Evolutionary conservation across 2,329 filamentous ascomycete genomes (phyloP).

Genomic region (Alternaria panax): DNA sequence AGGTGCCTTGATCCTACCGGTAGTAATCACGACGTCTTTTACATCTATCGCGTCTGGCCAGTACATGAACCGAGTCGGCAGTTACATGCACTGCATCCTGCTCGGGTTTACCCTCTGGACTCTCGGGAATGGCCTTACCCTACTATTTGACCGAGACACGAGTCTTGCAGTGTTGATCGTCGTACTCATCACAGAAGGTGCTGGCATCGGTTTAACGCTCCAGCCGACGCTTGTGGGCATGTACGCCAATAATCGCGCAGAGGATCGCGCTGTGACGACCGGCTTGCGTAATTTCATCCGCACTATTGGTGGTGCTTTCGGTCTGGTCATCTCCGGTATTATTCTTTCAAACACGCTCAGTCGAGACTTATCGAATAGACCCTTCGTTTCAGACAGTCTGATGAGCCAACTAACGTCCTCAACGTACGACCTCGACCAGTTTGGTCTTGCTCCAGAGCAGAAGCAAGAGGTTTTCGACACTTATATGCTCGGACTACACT

Average conservation of each 20-base stretch:
- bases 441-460: conserved; percentile 18
- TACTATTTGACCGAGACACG: conserved; percentile 58
- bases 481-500: conserved; percentile 29
- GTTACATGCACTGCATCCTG: conserved; percentile 30
- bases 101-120: conserved; percentile 57
- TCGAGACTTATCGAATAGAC: conserved; percentile 9
- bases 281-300: conserved; percentile 69
- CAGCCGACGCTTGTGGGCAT: conserved; percentile 64
- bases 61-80: conserved; percentile 28
- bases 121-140: conserved; percentile 61
- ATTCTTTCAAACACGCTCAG: conserved; percentile 29
- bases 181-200: conserved; percentile 59
- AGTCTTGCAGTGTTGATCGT: conserved; percentile 58
- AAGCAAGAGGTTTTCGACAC: conserved; percentile 18
- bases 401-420: conserved; percentile 30
- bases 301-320: conserved; percentile 65
- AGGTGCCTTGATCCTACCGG: conserved; percentile 60
- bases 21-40: conserved; percentile 27
- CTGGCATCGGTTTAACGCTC: conserved; percentile 59
- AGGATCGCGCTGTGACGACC: conserved; percentile 68
- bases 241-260: conserved; percentile 59
- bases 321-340: conserved; percentile 58
- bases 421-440: conserved; percentile 24
- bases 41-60: conserved; percentile 28
- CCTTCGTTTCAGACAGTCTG: conserved; percentile 19